Percentiles rank a stretch among this genome's conserved stretches.
phyloP scores from a whole-genome alignment of 2,329 filamentous ascomycete genomes.

The Aspergillus cejpii region DNA sequence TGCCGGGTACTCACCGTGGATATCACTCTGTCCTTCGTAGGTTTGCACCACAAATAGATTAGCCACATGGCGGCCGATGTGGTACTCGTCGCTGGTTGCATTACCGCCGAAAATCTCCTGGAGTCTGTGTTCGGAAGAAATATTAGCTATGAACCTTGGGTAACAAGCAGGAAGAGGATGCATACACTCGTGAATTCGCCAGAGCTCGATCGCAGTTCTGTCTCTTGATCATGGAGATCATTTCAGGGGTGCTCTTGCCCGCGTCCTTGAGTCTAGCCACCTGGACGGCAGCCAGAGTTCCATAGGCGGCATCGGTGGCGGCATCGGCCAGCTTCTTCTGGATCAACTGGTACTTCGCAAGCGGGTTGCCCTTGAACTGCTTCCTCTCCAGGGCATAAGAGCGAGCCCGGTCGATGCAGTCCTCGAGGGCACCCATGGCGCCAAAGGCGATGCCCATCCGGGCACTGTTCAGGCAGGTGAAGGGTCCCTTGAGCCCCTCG shows the following conservation, averaged over 20 bases:
- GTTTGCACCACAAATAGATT: constrained; percentile 97
- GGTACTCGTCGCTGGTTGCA: constrained; percentile 95
- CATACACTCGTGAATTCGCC: constrained; percentile 62
- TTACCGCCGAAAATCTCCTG: constrained; percentile 98
- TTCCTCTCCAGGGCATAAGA: constrained; percentile 86
- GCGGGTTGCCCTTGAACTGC: constrained; percentile 92
- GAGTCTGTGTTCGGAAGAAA: constrained; percentile 44
- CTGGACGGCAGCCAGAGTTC: constrained; percentile 81
- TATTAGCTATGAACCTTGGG: too few species aligned
- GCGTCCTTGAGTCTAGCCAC: constrained; percentile 90
- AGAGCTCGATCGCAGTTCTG: constrained; percentile 94
- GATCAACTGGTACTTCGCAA: constrained; percentile 92
- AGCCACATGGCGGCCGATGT: constrained; percentile 87
- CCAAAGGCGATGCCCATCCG: constrained; percentile 91
- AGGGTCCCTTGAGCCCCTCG: constrained; percentile 80
- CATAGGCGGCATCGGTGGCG: constrained; percentile 81
- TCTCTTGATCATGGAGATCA: constrained; percentile 94
- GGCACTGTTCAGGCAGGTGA: constrained; percentile 89
- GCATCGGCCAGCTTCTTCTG: constrained; percentile 98
- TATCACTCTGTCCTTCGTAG: constrained; percentile 97
- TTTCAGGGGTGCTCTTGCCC: constrained; percentile 81
- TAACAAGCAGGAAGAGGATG: constrained; percentile 9
- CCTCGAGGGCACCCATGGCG: constrained; percentile 87
- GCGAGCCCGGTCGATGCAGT: constrained; percentile 73
- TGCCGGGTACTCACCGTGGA: constrained; percentile 64